Conservation (phyloP, 257 asterid species). For the Echium plantagineum region DNA sequence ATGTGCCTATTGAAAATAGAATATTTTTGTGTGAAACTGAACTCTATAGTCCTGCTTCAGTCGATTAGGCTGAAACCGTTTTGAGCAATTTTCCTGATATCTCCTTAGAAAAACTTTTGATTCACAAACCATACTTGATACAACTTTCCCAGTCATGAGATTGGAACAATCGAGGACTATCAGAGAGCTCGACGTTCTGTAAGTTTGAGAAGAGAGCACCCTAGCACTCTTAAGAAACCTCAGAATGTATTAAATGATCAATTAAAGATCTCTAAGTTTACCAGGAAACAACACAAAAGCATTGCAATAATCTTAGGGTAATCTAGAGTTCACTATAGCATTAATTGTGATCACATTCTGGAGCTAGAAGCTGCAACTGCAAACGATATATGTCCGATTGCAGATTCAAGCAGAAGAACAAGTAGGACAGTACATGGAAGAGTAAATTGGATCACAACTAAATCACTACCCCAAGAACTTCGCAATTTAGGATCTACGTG, state of each 20-base stretch:
- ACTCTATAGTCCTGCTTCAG: background rate
- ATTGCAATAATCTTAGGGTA: background rate
- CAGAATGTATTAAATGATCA: too few relatives aligned
- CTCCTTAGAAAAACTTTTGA: too few relatives aligned
- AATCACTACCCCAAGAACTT: too few relatives aligned
- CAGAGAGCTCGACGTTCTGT: too few relatives aligned
- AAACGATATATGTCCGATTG: background rate
- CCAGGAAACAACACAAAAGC: conserved; percentile 4
- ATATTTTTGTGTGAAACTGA: background rate
- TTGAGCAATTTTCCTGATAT: too few relatives aligned
- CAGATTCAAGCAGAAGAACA: background rate
- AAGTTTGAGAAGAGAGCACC: background rate
- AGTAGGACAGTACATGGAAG: background rate
- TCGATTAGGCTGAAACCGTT: background rate
- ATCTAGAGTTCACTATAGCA: too few relatives aligned
- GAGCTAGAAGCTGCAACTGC: background rate
- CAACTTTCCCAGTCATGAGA: too few relatives aligned
- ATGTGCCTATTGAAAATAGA: background rate
- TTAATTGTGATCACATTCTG: conserved; percentile 2
- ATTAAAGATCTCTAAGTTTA: too few relatives aligned
- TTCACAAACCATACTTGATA: too few relatives aligned
- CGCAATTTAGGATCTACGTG: too few relatives aligned
- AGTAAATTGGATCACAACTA: background rate
- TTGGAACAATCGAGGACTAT: too few relatives aligned
- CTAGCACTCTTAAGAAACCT: too few relatives aligned